Conservation (phyloP, 1,284 basidiomycete genomes). For the Volvariella surrecta region DNA sequence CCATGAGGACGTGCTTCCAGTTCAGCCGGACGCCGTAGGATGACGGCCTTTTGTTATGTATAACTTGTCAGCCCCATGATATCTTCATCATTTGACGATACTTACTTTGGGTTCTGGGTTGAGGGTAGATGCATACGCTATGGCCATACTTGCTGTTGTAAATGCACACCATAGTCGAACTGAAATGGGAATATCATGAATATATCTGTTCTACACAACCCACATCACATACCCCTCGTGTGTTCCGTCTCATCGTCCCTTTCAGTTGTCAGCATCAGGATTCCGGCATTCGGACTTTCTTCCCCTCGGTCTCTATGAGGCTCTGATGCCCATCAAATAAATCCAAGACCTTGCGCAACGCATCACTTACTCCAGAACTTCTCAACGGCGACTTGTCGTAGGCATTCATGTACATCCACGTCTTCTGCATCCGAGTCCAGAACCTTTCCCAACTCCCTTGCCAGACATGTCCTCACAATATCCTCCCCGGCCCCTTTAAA, state of each 20-base stretch:
- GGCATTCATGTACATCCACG: constrained; percentile 31
- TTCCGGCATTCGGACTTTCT: constrained; percentile 23
- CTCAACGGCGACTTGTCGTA: constrained; percentile 25
- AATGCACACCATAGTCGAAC: constrained; percentile 74
- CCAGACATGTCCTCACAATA: constrained; percentile 36
- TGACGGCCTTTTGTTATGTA: constrained; percentile 23
- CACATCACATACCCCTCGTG: constrained; percentile 12
- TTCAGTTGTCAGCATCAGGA: constrained; percentile 41
- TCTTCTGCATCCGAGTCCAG: constrained; percentile 17
- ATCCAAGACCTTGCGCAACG: background rate
- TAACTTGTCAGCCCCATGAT: background rate
- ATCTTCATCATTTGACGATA: background rate
- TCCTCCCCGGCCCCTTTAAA: constrained; percentile 44
- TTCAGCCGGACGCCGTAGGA: constrained; percentile 38
- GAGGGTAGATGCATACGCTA: constrained; percentile 52
- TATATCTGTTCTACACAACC: background rate
- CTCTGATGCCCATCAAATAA: constrained; percentile 9
- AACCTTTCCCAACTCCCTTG: constrained; percentile 31
- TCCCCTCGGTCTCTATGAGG: constrained; percentile 16
- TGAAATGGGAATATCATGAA: constrained; percentile 16
- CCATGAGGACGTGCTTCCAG: constrained; percentile 12
- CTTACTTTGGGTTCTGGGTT: constrained; percentile 47
- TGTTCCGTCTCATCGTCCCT: constrained; percentile 19
- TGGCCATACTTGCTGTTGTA: constrained; percentile 73
- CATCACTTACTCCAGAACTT: constrained; percentile 30